Conservation (phyloP, 495 filamentous ascomycete genomes). For the Lindgomyces ingoldianus region DNA sequence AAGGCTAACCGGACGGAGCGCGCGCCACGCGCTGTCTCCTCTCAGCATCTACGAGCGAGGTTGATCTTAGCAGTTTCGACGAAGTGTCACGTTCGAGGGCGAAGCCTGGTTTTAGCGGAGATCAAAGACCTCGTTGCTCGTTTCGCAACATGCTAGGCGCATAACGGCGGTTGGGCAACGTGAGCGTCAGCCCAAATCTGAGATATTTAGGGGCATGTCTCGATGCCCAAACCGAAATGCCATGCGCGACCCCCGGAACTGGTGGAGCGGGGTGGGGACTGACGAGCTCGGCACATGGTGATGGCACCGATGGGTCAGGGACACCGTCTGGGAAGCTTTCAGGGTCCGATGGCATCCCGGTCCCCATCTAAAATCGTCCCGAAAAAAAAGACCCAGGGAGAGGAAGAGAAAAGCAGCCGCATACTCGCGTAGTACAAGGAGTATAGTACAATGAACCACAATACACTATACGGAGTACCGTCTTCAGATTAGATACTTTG, state of each 20-base stretch:
- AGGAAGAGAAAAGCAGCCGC: neutral
- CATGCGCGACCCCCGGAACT: slow-evolving; percentile 4
- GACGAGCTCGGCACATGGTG: slow-evolving; percentile 16
- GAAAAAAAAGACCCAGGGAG: slow-evolving; percentile 3
- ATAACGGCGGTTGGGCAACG: slow-evolving; percentile 36
- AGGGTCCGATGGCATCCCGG: slow-evolving; percentile 16
- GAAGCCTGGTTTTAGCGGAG: slow-evolving; percentile 21
- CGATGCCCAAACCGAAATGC: slow-evolving; percentile 30
- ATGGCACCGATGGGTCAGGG: slow-evolving; percentile 30
- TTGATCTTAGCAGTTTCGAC: slow-evolving; percentile 12
- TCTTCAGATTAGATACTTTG: neutral
- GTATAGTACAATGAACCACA: neutral
- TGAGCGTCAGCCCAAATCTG: slow-evolving; percentile 27
- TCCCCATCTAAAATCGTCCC: neutral
- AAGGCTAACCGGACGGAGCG: neutral
- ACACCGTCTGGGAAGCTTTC: neutral
- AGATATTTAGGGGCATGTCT: slow-evolving; percentile 5
- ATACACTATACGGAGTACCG: neutral
- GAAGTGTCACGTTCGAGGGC: neutral
- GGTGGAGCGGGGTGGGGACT: slow-evolving; percentile 21
- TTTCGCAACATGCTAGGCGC: slow-evolving; percentile 24
- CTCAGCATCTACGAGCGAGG: slow-evolving; percentile 1
- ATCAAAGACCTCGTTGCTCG: slow-evolving; percentile 25
- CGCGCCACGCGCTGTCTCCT: slow-evolving; percentile 11
- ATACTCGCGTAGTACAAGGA: too few species aligned